Percentiles rank a stretch among this genome's conserved stretches.
phyloP scores from a whole-genome alignment of 2,329 filamentous ascomycete species.

The Arthrinium puccinioides region DNA sequence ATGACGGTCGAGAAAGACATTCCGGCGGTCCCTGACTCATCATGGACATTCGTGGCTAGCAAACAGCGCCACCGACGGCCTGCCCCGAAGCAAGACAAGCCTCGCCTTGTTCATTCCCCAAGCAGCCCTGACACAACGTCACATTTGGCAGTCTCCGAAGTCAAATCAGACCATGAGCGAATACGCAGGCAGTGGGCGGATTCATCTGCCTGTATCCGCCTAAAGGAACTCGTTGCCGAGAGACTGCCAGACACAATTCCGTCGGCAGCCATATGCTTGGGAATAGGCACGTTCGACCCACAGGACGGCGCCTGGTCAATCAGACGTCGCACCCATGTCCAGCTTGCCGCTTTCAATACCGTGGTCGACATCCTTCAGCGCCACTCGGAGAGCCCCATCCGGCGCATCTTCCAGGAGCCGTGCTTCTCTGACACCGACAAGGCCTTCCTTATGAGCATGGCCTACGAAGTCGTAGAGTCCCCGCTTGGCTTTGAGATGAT shows the following conservation, averaged over 20 bases:
- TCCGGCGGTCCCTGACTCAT: no score
- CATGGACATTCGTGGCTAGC: neutral
- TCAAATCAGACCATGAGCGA: conserved; percentile 15
- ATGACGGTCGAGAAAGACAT: no score
- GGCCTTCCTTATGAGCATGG: conserved; percentile 45
- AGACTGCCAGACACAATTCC: conserved; percentile 17
- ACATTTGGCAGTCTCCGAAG: conserved; percentile 13
- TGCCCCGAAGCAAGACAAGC: no score
- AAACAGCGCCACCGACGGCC: conserved; percentile 1
- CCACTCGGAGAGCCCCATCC: conserved; percentile 22
- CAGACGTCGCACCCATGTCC: conserved; percentile 39
- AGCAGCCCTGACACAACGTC: neutral
- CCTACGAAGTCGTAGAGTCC: conserved; percentile 42
- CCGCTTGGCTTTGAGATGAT: conserved; percentile 47
- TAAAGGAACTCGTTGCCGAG: conserved; percentile 26
- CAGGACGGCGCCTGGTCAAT: conserved; percentile 36
- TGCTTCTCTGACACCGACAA: conserved; percentile 40
- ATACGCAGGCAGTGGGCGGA: conserved; percentile 15
- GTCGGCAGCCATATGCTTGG: conserved; percentile 43
- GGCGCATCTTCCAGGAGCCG: conserved; percentile 48
- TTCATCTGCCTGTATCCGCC: conserved; percentile 20
- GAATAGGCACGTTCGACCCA: conserved; percentile 48
- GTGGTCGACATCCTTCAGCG: conserved; percentile 34
- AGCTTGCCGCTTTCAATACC: conserved; percentile 44
- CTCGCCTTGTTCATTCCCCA: conserved; percentile 5